Conservation (phyloP, 2,329 filamentous ascomycete genomes). For the Stagonosporopsis chrysanthemi region DNA sequence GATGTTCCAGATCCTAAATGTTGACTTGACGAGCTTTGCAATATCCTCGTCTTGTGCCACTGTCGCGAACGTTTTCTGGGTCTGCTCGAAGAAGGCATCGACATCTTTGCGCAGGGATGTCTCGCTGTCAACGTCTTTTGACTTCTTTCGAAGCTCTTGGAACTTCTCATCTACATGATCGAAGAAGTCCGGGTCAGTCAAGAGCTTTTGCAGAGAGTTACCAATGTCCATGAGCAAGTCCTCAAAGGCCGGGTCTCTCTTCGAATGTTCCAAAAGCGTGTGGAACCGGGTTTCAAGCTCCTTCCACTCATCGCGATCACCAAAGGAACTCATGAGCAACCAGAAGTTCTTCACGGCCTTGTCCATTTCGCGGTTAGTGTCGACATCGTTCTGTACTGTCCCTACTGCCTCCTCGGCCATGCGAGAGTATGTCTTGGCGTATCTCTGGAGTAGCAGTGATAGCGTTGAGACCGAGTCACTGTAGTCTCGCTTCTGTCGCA, state of each 20-base stretch:
- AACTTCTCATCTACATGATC: conserved; percentile 74
- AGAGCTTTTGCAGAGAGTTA: conserved; percentile 76
- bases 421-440: conserved; percentile 78
- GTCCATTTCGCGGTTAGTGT: conserved; percentile 77
- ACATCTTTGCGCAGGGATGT: conserved; percentile 76
- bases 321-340: conserved; percentile 80
- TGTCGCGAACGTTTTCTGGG: conserved; percentile 71
- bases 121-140: conserved; percentile 66
- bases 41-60: conserved; percentile 77
- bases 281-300: conserved; percentile 73
- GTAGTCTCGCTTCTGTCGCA: conserved; percentile 82
- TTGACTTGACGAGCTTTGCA: conserved; percentile 71
- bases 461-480: conserved; percentile 84
- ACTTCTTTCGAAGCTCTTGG: conserved; percentile 64
- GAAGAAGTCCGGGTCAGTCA: conserved; percentile 87
- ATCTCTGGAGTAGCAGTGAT: conserved; percentile 76
- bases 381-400: conserved; percentile 72
- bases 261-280: conserved; percentile 74
- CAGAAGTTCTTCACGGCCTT: conserved; percentile 81
- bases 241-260: conserved; percentile 84
- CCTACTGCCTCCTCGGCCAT: conserved; percentile 72
- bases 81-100: conserved; percentile 73
- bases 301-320: conserved; percentile 77
- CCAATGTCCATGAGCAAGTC: conserved; percentile 76
- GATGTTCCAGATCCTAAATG: conserved; percentile 71